Percentiles rank a stretch among this genome's conserved stretches.
Evolutionary conservation across 2,329 filamentous ascomycete species (phyloP).

Genomic region (Paecilomyces sp.): DNA sequence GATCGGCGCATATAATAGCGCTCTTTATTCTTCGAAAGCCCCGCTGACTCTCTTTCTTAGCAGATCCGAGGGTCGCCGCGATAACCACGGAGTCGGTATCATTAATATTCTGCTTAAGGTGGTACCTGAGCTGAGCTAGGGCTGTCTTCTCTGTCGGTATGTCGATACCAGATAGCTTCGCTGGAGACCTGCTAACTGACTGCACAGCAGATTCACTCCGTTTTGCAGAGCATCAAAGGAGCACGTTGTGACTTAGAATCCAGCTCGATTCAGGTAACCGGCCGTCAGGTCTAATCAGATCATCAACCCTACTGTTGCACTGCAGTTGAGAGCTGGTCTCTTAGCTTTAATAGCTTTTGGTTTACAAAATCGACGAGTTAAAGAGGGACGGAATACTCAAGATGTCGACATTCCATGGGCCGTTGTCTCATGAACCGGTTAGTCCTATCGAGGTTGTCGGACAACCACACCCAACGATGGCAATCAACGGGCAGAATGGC

Average conservation of each 20-base stretch:
- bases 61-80: neutral
- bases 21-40: neutral
- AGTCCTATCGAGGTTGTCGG: conserved; percentile 32
- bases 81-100: neutral
- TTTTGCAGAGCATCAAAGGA: neutral
- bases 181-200: neutral
- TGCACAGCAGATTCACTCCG: neutral
- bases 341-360: neutral
- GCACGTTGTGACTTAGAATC: neutral
- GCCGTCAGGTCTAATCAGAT: neutral
- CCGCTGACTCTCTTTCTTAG: neutral
- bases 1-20: neutral
- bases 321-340: neutral
- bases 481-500: conserved; percentile 7
- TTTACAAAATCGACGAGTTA: neutral
- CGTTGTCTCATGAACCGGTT: conserved; percentile 27
- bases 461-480: conserved; percentile 20
- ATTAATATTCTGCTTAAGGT: neutral
- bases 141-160: neutral
- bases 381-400: neutral
- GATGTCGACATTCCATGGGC: conserved; percentile 21
- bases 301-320: neutral
- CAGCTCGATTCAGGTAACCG: neutral
- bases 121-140: neutral
- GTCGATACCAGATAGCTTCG: neutral